Conservation (phyloP, 441 rosid genomes). For the Biscutella auriculata region DNA sequence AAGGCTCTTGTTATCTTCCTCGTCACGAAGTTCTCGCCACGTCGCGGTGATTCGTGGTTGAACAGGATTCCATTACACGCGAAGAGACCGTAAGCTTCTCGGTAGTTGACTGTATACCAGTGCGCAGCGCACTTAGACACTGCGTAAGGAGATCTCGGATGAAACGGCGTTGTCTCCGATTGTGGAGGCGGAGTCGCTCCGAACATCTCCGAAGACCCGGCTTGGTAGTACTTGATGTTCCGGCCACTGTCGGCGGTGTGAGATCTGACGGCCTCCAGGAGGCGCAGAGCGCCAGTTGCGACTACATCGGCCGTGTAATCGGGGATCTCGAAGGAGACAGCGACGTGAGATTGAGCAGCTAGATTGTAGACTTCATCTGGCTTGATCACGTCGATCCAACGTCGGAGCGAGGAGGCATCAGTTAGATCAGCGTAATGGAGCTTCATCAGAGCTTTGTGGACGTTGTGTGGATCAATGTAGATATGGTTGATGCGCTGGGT, state of each 20-base stretch:
- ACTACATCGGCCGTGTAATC: slow-evolving; percentile 82
- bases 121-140: slow-evolving; percentile 74
- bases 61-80: slow-evolving; percentile 42
- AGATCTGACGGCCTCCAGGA: slow-evolving; percentile 78
- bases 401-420: slow-evolving; percentile 80
- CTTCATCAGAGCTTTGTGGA: slow-evolving; percentile 70
- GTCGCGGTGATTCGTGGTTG: slow-evolving; percentile 42
- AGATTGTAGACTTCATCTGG: slow-evolving; percentile 80
- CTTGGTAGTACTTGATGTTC: slow-evolving; percentile 56
- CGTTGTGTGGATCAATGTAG: slow-evolving; percentile 83
- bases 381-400: slow-evolving; percentile 68
- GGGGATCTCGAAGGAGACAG: slow-evolving; percentile 80
- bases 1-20: slow-evolving; percentile 42
- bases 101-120: slow-evolving; percentile 69
- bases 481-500: slow-evolving; percentile 84
- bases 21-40: slow-evolving; percentile 48
- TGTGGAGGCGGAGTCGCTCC: slow-evolving; percentile 81
- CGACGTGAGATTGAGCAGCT: slow-evolving; percentile 85
- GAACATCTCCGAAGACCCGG: slow-evolving; percentile 86
- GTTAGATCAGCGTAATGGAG: slow-evolving; percentile 84
- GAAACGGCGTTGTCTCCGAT: slow-evolving; percentile 58
- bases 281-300: slow-evolving; percentile 75
- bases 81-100: slow-evolving; percentile 36
- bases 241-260: slow-evolving; percentile 55
- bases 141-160: slow-evolving; percentile 79